A percentile compares a stretch with the other conserved stretches of the same genome.
Evolutionary conservation across 1,139 yeast species (phyloP).

Genomic region (Blastobotrys buckinghamii): DNA sequence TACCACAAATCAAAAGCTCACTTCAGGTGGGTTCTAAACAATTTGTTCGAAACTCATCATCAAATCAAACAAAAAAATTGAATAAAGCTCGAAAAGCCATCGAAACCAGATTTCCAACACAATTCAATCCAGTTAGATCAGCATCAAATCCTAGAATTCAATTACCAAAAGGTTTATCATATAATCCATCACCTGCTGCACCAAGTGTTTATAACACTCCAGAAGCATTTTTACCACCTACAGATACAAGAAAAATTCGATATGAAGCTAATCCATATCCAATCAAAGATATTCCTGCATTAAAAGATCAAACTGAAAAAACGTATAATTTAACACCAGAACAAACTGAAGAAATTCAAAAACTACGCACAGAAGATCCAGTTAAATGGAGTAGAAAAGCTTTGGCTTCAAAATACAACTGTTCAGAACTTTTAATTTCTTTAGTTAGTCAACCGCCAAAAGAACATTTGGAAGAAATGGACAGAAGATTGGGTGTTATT

Average conservation of each 20-base stretch:
- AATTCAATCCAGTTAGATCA: constrained; percentile 38
- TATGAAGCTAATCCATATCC: constrained; percentile 25
- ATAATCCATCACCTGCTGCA: constrained; percentile 40
- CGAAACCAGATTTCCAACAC: constrained; percentile 35
- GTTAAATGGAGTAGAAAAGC: constrained; percentile 58
- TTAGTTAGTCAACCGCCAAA: constrained; percentile 43
- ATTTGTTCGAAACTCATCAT: constrained; percentile 1
- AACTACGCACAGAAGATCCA: constrained; percentile 59
- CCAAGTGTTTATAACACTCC: constrained; percentile 65
- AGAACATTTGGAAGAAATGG: constrained; percentile 41
- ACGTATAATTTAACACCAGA: constrained; percentile 56
- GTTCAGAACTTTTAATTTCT: constrained; percentile 50
- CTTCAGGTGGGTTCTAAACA: no score
- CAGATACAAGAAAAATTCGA: constrained; percentile 50
- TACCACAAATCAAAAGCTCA: not conserved
- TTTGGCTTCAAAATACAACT: constrained; percentile 58
- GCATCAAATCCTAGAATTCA: constrained; percentile 36
- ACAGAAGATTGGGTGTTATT: constrained; percentile 37
- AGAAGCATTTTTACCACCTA: constrained; percentile 59
- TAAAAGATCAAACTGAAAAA: constrained; percentile 43
- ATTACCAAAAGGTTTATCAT: constrained; percentile 36
- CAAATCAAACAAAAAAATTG: constrained; percentile 3
- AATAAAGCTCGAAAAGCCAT: constrained; percentile 10
- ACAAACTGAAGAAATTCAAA: constrained; percentile 55
- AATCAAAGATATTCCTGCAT: constrained; percentile 32